A percentile compares a stretch with the other conserved stretches of the same genome.
phyloP scores from a whole-genome alignment of 495 filamentous ascomycete species.

The Sordaria brevicollis region DNA sequence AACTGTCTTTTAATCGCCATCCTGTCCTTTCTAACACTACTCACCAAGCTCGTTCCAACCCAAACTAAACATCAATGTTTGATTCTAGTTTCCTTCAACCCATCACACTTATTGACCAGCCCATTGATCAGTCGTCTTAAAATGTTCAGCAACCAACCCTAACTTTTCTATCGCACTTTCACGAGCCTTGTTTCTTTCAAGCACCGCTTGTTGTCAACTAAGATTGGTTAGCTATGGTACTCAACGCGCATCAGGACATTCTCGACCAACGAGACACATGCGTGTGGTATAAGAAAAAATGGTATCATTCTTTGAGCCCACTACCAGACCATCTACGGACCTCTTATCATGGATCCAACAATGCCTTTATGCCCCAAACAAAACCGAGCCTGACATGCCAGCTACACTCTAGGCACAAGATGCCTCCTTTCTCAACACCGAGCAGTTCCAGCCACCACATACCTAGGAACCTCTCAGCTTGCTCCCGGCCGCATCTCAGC shows the following conservation, averaged over 20 bases:
- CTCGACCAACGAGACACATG: neutral
- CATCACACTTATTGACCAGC: too few species aligned
- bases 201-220: too few species aligned
- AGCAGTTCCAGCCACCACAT: constrained; percentile 2
- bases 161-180: too few species aligned
- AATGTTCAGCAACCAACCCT: too few species aligned
- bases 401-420: too few species aligned
- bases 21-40: too few species aligned
- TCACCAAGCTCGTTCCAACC: too few species aligned
- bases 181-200: too few species aligned
- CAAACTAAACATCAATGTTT: too few species aligned
- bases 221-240: neutral
- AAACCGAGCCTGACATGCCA: neutral
- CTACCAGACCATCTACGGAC: neutral
- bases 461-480: neutral
- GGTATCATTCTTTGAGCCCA: neutral
- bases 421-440: neutral
- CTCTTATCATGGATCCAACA: neutral
- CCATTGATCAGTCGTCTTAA: too few species aligned
- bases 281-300: neutral
- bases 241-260: neutral
- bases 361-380: neutral
- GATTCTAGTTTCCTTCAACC: too few species aligned
- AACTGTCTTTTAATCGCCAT: too few species aligned
- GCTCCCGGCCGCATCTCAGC: neutral